Evolutionary conservation across 2,329 filamentous ascomycete species (phyloP), one percentile per base, ranked within the genome.

Genomic region (Ophiostoma quercus): DNA sequence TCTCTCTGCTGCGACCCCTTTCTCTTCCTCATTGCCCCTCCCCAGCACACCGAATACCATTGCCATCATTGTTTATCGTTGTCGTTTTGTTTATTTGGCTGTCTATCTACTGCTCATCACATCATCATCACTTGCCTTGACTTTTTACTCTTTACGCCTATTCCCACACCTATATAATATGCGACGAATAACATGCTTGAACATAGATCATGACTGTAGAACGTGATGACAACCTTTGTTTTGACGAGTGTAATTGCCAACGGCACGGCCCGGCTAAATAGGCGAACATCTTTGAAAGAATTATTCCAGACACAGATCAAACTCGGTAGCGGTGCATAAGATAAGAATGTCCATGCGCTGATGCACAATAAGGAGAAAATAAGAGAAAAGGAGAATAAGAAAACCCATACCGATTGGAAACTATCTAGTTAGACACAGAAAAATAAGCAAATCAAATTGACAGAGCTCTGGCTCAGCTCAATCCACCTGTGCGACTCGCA

Each of bases 21-120:
- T 32, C 51, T 66, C 41, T 60, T 16, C 29, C 19, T 66, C n/a
- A 34, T 67, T 7, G 14, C 39, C 39, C 54, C 43, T 19, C 34
- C 69, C 69, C 60, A 62, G 25, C 57, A 62, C 57, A 16, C 57
- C 57, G 25, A 62, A 62, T 62, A 62, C 25, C 57, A 62, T 32
- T 62, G 57, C 14, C 12, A 62, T 8, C 57, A 62, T 32, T 62
- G 11, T 29, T 32, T n/a, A 25, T 12, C 22, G n/a, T 25, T 57
- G 25, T 25, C 25, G 22, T 25, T 25, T 16, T 54, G n/a, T 57
- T 22, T 25, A 22, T 62, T 32, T 32, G 9, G 51, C 22, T 57
- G 51, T 14, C 51, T 57, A 22, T 54, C 51, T 57, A 9, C 51
- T 34, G 8, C 34, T 8, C 34, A 34, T 34, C 34, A 34, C 34